A percentile compares a stretch with the other conserved stretches of the same genome.
phyloP scores from a whole-genome alignment of 2,329 filamentous ascomycete species.

The Fonsecaea monophora region DNA sequence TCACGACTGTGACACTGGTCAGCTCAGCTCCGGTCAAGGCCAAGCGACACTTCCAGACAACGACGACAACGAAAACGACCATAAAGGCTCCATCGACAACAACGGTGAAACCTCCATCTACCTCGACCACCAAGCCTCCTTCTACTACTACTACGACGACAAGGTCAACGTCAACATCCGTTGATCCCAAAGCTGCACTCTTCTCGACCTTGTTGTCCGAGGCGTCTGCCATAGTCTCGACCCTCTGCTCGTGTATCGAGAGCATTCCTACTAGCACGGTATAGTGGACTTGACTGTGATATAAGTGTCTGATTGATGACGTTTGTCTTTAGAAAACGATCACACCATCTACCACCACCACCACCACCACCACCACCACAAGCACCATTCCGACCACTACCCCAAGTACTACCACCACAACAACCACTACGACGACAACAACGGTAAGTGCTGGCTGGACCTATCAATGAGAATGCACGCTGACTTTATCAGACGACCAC shows the following conservation, averaged over 20 bases:
- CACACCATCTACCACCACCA: background rate
- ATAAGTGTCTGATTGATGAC: background rate
- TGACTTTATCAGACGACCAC: background rate
- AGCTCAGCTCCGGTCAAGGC: background rate
- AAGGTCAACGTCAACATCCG: background rate
- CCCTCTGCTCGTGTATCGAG: constrained; percentile 4
- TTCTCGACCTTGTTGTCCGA: constrained; percentile 5
- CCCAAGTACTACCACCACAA: background rate
- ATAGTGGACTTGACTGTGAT: too few relatives aligned
- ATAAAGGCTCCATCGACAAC: background rate
- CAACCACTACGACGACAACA: background rate
- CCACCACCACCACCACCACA: background rate
- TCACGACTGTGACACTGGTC: background rate
- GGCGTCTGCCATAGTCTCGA: background rate
- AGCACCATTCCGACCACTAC: constrained; percentile 3
- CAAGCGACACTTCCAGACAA: background rate
- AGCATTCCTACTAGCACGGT: background rate
- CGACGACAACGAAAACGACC: background rate
- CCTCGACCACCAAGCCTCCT: background rate
- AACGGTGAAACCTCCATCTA: background rate
- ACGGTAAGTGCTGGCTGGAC: background rate
- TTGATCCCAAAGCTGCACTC: constrained; percentile 2
- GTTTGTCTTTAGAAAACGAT: background rate
- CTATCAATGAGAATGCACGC: background rate
- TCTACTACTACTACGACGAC: background rate